phyloP scores from a whole-genome alignment of 2,329 filamentous ascomycete species.

The Dissoconium aciculare region DNA sequence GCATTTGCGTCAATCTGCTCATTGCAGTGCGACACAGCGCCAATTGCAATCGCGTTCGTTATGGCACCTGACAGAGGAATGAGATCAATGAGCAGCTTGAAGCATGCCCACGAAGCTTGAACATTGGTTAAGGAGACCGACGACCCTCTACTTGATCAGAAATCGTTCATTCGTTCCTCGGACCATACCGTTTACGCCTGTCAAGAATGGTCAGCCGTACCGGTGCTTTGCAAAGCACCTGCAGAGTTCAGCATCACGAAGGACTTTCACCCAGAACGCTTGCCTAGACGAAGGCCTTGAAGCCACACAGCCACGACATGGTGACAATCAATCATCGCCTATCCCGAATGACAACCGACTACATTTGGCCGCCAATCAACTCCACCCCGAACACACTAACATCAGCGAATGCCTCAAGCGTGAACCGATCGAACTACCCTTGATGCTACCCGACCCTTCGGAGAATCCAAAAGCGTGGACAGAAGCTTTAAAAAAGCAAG shows the following conservation, averaged over 20 bases:
- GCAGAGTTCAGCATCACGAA: neutral
- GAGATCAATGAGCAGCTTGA: neutral
- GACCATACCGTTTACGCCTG: conserved; percentile 14
- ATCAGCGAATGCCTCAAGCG: no score
- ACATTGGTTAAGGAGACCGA: conserved; percentile 32
- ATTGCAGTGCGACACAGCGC: neutral
- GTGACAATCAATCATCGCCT: no score
- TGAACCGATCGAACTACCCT: no score
- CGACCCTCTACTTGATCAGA: conserved; percentile 28
- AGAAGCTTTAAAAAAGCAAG: conserved; percentile 26
- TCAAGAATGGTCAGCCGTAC: conserved; percentile 1
- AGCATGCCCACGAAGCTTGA: conserved; percentile 20
- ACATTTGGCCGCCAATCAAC: no score
- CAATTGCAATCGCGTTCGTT: no score
- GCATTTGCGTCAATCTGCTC: no score
- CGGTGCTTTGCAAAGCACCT: neutral
- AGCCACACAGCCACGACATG: conserved; percentile 3
- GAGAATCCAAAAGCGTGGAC: no score
- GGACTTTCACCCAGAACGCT: neutral
- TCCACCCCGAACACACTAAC: no score
- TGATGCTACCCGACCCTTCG: no score
- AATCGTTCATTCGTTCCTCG: no score
- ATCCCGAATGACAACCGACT: no score
- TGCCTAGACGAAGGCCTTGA: conserved; percentile 2
- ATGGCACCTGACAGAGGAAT: neutral